phyloP scores from a whole-genome alignment of 371 early-diverging fungal species.

The Mucor mucedo region DNA sequence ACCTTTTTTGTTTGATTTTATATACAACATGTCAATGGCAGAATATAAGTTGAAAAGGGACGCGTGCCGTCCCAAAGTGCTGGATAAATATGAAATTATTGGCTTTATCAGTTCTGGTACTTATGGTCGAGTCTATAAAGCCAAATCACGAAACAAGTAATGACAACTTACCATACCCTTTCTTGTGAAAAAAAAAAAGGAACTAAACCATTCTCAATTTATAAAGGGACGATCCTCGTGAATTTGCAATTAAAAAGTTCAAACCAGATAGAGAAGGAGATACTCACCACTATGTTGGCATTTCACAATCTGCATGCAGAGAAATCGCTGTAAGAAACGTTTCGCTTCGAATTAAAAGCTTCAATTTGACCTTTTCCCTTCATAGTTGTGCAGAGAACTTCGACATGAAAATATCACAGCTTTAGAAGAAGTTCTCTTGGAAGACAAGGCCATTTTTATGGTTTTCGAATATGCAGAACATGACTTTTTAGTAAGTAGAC shows the following conservation, averaged over 20 bases:
- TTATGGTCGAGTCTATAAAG: slow-evolving; percentile 94
- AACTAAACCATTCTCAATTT: background rate
- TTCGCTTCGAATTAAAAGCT: too few species aligned
- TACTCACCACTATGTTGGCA: slow-evolving; percentile 76
- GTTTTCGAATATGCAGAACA: slow-evolving; percentile 95
- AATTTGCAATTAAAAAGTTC: slow-evolving; percentile 93
- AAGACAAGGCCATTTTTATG: slow-evolving; percentile 93
- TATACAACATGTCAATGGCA: slow-evolving; percentile 49
- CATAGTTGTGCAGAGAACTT: slow-evolving; percentile 50
- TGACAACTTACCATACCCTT: background rate
- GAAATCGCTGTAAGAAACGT: slow-evolving; percentile 77
- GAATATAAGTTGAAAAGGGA: slow-evolving; percentile 67
- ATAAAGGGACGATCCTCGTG: slow-evolving; percentile 59
- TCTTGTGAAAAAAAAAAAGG: background rate
- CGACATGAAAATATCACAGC: slow-evolving; percentile 85
- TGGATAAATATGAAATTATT: slow-evolving; percentile 81
- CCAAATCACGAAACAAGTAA: slow-evolving; percentile 70
- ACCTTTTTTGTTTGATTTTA: background rate
- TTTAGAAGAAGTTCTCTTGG: slow-evolving; percentile 85
- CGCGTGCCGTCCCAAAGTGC: slow-evolving; percentile 65
- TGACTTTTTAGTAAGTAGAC: slow-evolving; percentile 77
- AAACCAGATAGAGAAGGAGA: slow-evolving; percentile 95
- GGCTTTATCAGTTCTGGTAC: slow-evolving; percentile 95
- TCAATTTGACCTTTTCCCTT: background rate
- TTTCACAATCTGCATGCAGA: slow-evolving; percentile 93